These are phyloP conservation scores for Penicillium sp. DNA, from an alignment of 2,329 filamentous ascomycete species.

Conservation along the genomic window DNA sequence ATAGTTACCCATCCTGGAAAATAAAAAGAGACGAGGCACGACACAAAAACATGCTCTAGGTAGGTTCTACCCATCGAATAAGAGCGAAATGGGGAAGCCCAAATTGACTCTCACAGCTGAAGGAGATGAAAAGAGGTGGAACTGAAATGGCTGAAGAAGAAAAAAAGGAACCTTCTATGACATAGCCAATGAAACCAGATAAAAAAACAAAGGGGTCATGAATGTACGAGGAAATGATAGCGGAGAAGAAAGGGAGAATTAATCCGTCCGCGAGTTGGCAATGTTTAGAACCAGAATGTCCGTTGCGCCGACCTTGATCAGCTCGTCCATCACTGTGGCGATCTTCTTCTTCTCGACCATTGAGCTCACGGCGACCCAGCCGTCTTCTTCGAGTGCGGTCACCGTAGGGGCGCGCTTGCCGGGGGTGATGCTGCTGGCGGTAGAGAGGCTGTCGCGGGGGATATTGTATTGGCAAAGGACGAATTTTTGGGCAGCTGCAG, in stretches of 20 bases:
- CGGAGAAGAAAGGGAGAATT: slow-evolving; percentile 20
- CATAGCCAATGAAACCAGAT: slow-evolving; percentile 9
- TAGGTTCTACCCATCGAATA: not conserved
- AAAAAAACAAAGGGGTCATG: slow-evolving; percentile 15
- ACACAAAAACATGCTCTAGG: not conserved
- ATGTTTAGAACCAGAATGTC: slow-evolving; percentile 88
- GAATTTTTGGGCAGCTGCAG: slow-evolving; percentile 78
- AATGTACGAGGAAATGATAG: slow-evolving; percentile 4
- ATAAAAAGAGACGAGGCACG: not conserved
- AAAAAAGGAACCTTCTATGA: not conserved
- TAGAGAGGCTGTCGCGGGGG: slow-evolving; percentile 68
- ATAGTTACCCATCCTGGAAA: not conserved
- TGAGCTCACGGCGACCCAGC: slow-evolving; percentile 90
- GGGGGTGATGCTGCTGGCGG: slow-evolving; percentile 79
- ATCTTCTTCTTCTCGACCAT: slow-evolving; percentile 93
- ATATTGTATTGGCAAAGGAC: slow-evolving; percentile 98
- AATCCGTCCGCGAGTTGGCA: slow-evolving; percentile 71
- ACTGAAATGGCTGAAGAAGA: not conserved
- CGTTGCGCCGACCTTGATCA: slow-evolving; percentile 75
- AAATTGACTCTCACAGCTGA: not conserved
- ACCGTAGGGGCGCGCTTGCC: slow-evolving; percentile 93
- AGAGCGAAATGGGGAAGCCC: not conserved
- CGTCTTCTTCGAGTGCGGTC: slow-evolving; percentile 83
- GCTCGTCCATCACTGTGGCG: slow-evolving; percentile 83
- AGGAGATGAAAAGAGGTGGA: not conserved